Conservation (phyloP, 2,329 filamentous ascomycete species). For the Ophiognomonia clavigignenti-juglandacearum region DNA sequence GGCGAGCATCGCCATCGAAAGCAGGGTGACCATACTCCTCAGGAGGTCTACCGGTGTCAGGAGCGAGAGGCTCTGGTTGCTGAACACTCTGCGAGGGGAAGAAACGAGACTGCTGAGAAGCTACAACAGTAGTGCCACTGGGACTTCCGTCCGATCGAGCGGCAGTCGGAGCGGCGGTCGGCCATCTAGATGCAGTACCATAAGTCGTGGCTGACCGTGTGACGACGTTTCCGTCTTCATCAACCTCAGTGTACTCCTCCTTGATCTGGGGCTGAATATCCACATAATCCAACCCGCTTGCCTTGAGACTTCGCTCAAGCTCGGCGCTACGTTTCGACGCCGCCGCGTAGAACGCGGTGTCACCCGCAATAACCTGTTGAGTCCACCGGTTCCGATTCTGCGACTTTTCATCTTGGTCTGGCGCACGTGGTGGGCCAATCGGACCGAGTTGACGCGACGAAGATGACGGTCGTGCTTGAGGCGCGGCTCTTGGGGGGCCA, state of each 20-base stretch:
- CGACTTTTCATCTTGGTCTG: slow-evolving; percentile 13
- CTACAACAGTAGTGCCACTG: no score
- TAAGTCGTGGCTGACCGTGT: slow-evolving; percentile 23
- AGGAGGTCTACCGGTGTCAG: slow-evolving; percentile 51
- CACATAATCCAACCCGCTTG: slow-evolving; percentile 38
- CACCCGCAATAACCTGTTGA: slow-evolving; percentile 27
- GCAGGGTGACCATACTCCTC: slow-evolving; percentile 65
- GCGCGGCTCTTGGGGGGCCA: slow-evolving; percentile 26
- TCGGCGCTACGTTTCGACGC: slow-evolving; percentile 35
- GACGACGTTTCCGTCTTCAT: slow-evolving; percentile 28
- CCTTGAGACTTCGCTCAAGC: slow-evolving; percentile 38
- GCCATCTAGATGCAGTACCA: slow-evolving; percentile 15
- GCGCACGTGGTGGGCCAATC: slow-evolving; percentile 30
- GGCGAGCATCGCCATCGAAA: slow-evolving; percentile 60
- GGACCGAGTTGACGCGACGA: slow-evolving; percentile 16
- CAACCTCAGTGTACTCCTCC: slow-evolving; percentile 48
- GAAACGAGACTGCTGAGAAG: slow-evolving; percentile 44
- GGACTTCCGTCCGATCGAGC: no score
- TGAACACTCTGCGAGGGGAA: slow-evolving; percentile 44
- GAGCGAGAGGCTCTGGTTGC: slow-evolving; percentile 14
- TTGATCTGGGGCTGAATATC: slow-evolving; percentile 45
- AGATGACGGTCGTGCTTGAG: slow-evolving; percentile 19
- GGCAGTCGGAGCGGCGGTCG: not conserved
- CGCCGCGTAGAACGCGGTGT: slow-evolving; percentile 38
- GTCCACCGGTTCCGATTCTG: slow-evolving; percentile 19